Base-by-base conservation (phyloP, 2,329 filamentous ascomycete species). In the Colletotrichum brevisporum region DNA sequence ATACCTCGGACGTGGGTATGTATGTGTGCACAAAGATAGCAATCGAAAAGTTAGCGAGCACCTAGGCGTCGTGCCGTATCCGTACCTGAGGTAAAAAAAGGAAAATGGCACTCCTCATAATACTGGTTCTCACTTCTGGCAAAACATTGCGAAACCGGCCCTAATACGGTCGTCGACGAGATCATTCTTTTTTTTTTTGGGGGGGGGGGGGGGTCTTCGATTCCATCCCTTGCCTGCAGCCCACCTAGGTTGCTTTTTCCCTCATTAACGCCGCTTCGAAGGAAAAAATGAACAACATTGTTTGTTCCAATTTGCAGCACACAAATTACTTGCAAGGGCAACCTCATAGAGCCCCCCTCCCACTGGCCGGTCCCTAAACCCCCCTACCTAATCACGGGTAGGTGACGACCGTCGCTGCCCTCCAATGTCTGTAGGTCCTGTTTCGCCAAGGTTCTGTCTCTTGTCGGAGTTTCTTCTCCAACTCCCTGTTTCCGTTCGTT, bases 401-500 rank as follows among this genome's bases (percentile, higher is more conserved):
- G 31, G 31, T 43, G 26, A n/a, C 53, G 56, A 62, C 57, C 63
- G 41, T 70, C 64, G 47, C 43, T 64, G 31, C 31, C 6, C 10
- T 12, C 31, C 31, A 36, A 36, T 63, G 39, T 63, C 43, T 62
- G 41, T 52, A 56, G 67, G 63, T 51, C 52, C 47, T 70, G 56
- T 63, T 63, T 47, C 55, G 66, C 62, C 62, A 69, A 69, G 55
- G 24, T 66, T 56, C 66, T 70, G 63, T 70, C 63, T 63, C 56
- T 31, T 68, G 57, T 63, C 39, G 57, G 51, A 63, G 39, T 62
- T 66, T 63, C 70, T 71, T 63, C 61, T 69, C 62, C 62, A 45
- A 36, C 36, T 53, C 56, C 59, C 45, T 61, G 48, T 48, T 62
- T 58, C 58, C 2, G 18, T 18, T 16, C 21, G 21, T 24, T 24